These are phyloP conservation scores for Globisporangium nagaii DNA, from an alignment of 352 stramenopile genomes.

Conservation along the genomic window DNA sequence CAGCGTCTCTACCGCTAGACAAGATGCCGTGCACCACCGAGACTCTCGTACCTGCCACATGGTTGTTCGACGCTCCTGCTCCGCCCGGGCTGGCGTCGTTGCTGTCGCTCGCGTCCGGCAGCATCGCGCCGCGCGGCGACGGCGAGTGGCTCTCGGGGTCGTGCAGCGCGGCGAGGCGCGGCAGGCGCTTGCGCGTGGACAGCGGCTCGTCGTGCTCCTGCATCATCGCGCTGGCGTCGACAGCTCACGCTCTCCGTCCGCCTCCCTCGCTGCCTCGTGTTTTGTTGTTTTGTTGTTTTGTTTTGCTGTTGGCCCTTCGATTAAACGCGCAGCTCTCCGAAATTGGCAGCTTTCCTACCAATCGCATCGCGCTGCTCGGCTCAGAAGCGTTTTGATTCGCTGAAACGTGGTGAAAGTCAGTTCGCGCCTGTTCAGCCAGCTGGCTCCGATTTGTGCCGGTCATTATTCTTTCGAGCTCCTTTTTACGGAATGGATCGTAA, in stretches of 20 bases:
- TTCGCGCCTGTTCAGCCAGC: background rate
- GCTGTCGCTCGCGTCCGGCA: background rate
- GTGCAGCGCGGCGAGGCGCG: slow-evolving; percentile 13
- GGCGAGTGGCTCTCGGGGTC: background rate
- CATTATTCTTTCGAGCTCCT: background rate
- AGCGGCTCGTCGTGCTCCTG: slow-evolving; percentile 16
- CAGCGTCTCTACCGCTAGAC: background rate
- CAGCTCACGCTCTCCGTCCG: background rate
- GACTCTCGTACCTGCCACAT: slow-evolving; percentile 1
- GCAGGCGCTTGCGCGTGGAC: slow-evolving; percentile 18
- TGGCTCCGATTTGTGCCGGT: background rate
- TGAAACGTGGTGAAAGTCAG: background rate
- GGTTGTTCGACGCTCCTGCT: background rate
- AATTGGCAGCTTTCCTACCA: background rate
- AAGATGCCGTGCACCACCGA: background rate
- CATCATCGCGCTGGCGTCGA: slow-evolving; percentile 15
- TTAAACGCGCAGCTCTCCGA: background rate
- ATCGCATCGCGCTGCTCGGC: background rate
- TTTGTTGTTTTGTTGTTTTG: background rate
- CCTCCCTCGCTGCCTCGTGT: background rate
- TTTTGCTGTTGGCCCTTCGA: background rate
- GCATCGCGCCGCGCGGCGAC: background rate
- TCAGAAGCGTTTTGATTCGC: background rate
- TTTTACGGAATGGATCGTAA: slow-evolving; percentile 2
- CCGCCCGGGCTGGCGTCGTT: background rate